Base-by-base conservation (phyloP, 148 eudicot genomes). In the Chenopodium berlandieri region DNA sequence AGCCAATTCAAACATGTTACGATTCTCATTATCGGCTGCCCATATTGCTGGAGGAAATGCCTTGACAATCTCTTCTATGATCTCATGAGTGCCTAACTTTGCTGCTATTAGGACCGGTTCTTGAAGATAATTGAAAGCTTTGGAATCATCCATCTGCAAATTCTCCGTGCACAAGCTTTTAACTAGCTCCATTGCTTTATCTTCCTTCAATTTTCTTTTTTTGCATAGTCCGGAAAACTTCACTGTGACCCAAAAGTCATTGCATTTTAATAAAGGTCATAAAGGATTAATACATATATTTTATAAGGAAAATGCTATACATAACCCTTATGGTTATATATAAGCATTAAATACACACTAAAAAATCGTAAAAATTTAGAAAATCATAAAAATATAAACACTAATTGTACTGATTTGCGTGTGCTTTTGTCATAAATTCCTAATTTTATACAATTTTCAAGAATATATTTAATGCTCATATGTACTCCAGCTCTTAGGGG, bases 61-160 rank as follows among this genome's bases (percentile, higher is more conserved):
- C 19, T 46, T 66, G 6, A 85, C 82, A 13, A 85, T 85, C 76
- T 82, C 82, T 58, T 85, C 87, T 8, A 85, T 62, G 9, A 85
- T 82, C 79, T 82, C 82, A 0, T 78, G 82, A n/a, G 78, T 65
- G 20, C 84, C 87, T 19, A 82, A 11, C 46, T 74, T 65, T 19
- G 87, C 87, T 46, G 87, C 87, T 2, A 68, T 58, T 3, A 73
- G 87, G 1, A 85, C 84, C 32, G 87, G 82, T 12, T 82, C 70
- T 68, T 82, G 84, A 81, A 84, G 74, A 64, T 81, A 52, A 11
- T 64, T 11, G 62, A 81, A 81, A 20, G 80, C 84, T 73, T 68
- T 71, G 48, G 84, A 77, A 40, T 80, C 81, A 68, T 84, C 83
- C 37, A 84, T 62, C 65, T 75, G 77, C 9, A 80, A 14, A 3